Conservation (phyloP, 2,329 filamentous ascomycete species). For the Thelonectria discophora region DNA sequence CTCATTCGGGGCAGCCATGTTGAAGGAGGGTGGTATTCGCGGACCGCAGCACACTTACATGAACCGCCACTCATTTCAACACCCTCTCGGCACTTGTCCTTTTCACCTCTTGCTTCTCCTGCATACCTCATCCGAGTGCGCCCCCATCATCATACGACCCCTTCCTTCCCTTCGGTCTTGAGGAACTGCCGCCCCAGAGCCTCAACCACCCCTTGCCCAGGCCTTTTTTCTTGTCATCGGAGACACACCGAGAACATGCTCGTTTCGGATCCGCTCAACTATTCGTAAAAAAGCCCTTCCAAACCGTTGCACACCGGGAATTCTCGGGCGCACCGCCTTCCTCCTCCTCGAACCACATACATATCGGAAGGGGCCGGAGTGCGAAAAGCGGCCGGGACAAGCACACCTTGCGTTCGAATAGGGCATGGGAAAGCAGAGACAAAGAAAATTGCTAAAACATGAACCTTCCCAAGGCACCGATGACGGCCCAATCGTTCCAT, state of each 20-base stretch:
- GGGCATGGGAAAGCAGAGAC: neutral
- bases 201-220: no score
- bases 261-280: neutral
- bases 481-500: neutral
- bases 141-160: conserved; percentile 21
- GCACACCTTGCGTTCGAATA: neutral
- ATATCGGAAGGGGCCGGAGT: conserved; percentile 17
- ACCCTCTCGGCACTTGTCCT: conserved; percentile 18
- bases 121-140: conserved; percentile 8
- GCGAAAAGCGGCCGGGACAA: neutral
- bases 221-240: neutral
- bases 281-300: neutral
- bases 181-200: neutral
- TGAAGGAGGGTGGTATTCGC: no score
- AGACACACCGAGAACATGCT: neutral
- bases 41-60: conserved; percentile 11
- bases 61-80: conserved; percentile 7
- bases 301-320: conserved; percentile 1
- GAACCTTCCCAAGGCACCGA: neutral
- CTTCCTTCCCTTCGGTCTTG: neutral
- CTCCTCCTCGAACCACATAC: conserved; percentile 11
- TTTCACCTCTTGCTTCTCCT: neutral
- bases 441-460: no score
- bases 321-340: conserved; percentile 5
- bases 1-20: no score